Evolutionary conservation across 2,329 filamentous ascomycete genomes (phyloP), one percentile per base, ranked within the genome.

Genomic region (Botryotinia narcissicola): DNA sequence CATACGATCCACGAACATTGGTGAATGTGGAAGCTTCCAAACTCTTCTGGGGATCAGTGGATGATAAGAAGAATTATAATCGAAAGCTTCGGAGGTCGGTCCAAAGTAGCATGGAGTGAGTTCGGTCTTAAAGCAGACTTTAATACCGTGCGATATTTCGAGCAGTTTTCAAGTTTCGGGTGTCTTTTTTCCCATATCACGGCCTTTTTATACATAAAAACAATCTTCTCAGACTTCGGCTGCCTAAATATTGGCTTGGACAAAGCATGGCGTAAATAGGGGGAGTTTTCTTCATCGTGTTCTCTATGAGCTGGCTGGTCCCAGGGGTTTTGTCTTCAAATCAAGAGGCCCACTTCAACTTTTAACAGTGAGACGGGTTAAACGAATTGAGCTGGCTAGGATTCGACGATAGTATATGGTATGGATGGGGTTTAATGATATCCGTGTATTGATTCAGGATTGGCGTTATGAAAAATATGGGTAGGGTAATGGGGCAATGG

Each of bases 1-100:
- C 92, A 0, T 98, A 97, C 80, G 96, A 99, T 80, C 96, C 96
- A 0, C 88, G 95, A 63, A 95, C 93, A 18, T 88, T 94, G 46
- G 93, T 98, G 54, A 92, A 97, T 76, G 92, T 91, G 0, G 95
- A 97, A 79, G 94, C 95, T 3, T 91, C 92, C 59, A 93, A 91
- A 81, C 85, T 98, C 63, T 96, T 92, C 80, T 99, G 96, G 95
- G 94, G 94, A 4, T 87, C 87, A 6, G 83, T 88, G 0, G 91
- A 94, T 3, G 91, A 95, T 71, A 92, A 93, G 80, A 97, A 95
- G 83, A 84, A 89, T 76, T 98, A 98, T 84, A 94, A 92, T 78
- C 89, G 95, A 71, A 89, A 90, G 75, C 85, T 98, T 75, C 89
- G 95, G 71, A 88, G 93, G 78, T 93, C 92, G 16, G 92, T 96